phyloP scores from a whole-genome alignment of 768 basidiomycete species.

The Collybia sp. region DNA sequence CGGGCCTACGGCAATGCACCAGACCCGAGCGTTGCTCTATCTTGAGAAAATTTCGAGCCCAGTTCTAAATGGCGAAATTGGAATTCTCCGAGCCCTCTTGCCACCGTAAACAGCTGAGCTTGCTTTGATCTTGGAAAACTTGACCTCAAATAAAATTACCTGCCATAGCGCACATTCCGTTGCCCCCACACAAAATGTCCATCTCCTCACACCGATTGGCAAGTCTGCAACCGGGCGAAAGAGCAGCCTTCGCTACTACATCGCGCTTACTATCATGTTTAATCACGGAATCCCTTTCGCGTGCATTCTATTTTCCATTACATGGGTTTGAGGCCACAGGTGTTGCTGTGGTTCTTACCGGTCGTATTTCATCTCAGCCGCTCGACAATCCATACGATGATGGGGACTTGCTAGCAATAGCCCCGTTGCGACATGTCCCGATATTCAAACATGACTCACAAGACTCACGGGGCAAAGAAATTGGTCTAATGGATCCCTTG shows the following conservation, averaged over 20 bases:
- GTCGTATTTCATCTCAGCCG: constrained; percentile 18
- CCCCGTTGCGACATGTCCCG: constrained; percentile 41
- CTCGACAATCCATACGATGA: constrained; percentile 17
- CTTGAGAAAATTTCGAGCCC: not conserved
- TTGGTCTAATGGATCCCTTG: constrained; percentile 48
- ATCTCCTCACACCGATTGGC: constrained; percentile 20
- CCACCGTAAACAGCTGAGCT: too few species aligned
- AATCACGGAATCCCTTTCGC: constrained; percentile 50
- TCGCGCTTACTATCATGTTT: constrained; percentile 53
- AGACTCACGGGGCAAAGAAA: constrained; percentile 27
- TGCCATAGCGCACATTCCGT: not conserved
- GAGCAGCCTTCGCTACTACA: constrained; percentile 43
- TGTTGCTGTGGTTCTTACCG: constrained; percentile 34
- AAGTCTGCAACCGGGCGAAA: constrained; percentile 27
- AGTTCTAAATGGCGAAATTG: too few species aligned
- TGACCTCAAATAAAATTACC: too few species aligned
- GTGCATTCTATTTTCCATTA: constrained; percentile 42
- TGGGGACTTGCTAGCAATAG: constrained; percentile 39
- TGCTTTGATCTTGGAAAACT: too few species aligned
- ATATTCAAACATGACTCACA: constrained; percentile 34
- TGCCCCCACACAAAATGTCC: constrained; percentile 16
- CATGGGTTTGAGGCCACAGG: constrained; percentile 28
- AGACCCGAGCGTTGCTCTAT: not conserved
- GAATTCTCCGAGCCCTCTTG: too few species aligned
- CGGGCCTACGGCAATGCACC: too few species aligned